These are phyloP conservation scores for Paragyromitra xinjiangensis DNA, from an alignment of 495 filamentous ascomycete species.

Conservation along the genomic window DNA sequence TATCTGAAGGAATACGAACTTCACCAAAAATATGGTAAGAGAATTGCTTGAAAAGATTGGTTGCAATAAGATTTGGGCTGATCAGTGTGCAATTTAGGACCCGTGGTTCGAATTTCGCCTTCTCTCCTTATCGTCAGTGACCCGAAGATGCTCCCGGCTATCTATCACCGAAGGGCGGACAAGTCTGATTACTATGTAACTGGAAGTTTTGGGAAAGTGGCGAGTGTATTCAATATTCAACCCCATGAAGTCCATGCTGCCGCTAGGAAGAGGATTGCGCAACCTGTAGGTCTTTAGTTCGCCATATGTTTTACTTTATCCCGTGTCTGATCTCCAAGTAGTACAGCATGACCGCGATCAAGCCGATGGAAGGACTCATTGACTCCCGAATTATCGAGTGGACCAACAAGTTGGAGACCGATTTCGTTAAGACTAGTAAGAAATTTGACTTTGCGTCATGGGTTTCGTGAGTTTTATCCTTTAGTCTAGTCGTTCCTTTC, in stretches of 20 bases:
- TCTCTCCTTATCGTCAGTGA: slow-evolving; percentile 66
- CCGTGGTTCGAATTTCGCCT: slow-evolving; percentile 67
- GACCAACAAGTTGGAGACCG: slow-evolving; percentile 61
- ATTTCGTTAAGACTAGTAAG: slow-evolving; percentile 61
- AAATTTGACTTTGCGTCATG: slow-evolving; percentile 65
- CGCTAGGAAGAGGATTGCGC: slow-evolving; percentile 66
- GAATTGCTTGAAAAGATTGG: neutral
- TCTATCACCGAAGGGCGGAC: slow-evolving; percentile 46
- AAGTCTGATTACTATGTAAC: slow-evolving; percentile 41
- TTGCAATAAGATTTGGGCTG: neutral
- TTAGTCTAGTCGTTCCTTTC: neutral
- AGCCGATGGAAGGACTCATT: slow-evolving; percentile 65
- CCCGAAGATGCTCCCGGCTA: slow-evolving; percentile 56
- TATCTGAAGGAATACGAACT: slow-evolving; percentile 46
- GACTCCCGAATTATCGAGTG: slow-evolving; percentile 62
- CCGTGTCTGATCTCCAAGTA: slow-evolving; percentile 53
- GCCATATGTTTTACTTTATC: slow-evolving; percentile 58
- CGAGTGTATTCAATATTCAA: slow-evolving; percentile 47
- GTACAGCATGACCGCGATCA: slow-evolving; percentile 65
- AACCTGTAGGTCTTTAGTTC: slow-evolving; percentile 63
- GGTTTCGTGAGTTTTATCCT: slow-evolving; percentile 60
- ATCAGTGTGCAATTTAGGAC: slow-evolving; percentile 61
- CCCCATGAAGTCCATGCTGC: slow-evolving; percentile 55
- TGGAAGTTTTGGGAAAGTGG: slow-evolving; percentile 60
- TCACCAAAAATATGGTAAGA: slow-evolving; percentile 58